Evolutionary conservation across 257 asterid genomes (phyloP), one percentile per base, ranked within the genome.

Genomic region (Cruciata laevipes): DNA sequence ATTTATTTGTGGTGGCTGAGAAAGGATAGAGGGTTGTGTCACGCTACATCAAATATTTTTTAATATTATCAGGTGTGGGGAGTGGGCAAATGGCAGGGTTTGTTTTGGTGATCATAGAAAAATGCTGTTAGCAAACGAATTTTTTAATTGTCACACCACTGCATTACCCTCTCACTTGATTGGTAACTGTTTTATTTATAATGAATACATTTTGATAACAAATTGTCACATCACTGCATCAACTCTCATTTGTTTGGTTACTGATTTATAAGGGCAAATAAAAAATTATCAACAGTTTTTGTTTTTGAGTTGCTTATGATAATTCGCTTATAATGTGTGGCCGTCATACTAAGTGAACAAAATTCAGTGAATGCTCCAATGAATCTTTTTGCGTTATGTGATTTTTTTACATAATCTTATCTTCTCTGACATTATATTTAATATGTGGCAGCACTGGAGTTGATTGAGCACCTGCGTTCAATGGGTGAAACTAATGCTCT

Each of bases 401-500:
- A 30, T 56, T 20, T 56, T 53, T 53, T 59, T 27, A 23, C 7
- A 13, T 37, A 31, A 37, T 56, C 24, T 56, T 51, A 38, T 65
- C 3, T 33, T 42, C 56, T 32, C 7, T 63, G 24, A 40, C 35
- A 61, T 32, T 73, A 42, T 55, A 65, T 71, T 33, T 42, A 20
- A 38, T 70, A 32, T 67, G 76, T 63, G 78, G 78, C 72, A 93
- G 99, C 97, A 74, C 76, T 93, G 84, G 99, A 93, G 76, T 81
- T 93, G 83, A 93, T 93, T 27, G 97, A 93, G 81, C 99, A 93
- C 85, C 90, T 93, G 25, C 97, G 99, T 47, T 69, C 95, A 49
- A 90, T 93, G 99, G 99, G 97, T 4, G 97, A 93, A 83, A 86
- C 96, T 57, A 93, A 89, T 83, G 97, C 99, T 73, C 77, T 93